phyloP scores from a whole-genome alignment of 768 basidiomycete species.

The Phaeotremella fagi region DNA sequence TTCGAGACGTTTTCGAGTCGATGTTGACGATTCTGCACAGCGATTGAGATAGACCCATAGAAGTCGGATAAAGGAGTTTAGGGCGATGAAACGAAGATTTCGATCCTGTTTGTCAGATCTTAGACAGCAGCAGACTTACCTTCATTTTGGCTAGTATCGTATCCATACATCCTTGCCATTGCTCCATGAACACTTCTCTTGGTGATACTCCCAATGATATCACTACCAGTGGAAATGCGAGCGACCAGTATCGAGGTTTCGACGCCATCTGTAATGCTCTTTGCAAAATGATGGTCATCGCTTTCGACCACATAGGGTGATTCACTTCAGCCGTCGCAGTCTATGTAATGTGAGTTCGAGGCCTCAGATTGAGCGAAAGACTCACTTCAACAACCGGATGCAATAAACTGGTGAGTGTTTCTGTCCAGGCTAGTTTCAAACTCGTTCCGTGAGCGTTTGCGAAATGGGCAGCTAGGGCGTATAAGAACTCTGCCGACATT shows the following conservation, averaged over 20 bases:
- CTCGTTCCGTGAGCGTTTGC: slow-evolving; percentile 75
- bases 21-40: slow-evolving; percentile 76
- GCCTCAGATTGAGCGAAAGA: neutral
- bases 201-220: slow-evolving; percentile 83
- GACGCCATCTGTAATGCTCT: slow-evolving; percentile 48
- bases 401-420: slow-evolving; percentile 67
- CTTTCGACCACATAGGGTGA: slow-evolving; percentile 89
- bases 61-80: slow-evolving; percentile 77
- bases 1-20: slow-evolving; percentile 75
- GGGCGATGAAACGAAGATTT: slow-evolving; percentile 60
- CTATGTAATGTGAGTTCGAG: slow-evolving; percentile 49
- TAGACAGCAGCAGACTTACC: slow-evolving; percentile 52
- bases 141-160: slow-evolving; percentile 70
- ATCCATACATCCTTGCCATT: slow-evolving; percentile 75
- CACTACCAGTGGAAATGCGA: slow-evolving; percentile 77
- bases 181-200: slow-evolving; percentile 71
- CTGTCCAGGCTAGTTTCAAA: slow-evolving; percentile 79
- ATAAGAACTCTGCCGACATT: slow-evolving; percentile 85
- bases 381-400: slow-evolving; percentile 83
- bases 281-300: slow-evolving; percentile 65
- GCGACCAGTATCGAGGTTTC: slow-evolving; percentile 84
- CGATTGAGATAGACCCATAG: slow-evolving; percentile 95
- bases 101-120: slow-evolving; percentile 61
- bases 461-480: slow-evolving; percentile 74
- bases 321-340: slow-evolving; percentile 95